Evolutionary conservation across 2,329 filamentous ascomycete genomes (phyloP).

Genomic region (Trichoderma sp.): DNA sequence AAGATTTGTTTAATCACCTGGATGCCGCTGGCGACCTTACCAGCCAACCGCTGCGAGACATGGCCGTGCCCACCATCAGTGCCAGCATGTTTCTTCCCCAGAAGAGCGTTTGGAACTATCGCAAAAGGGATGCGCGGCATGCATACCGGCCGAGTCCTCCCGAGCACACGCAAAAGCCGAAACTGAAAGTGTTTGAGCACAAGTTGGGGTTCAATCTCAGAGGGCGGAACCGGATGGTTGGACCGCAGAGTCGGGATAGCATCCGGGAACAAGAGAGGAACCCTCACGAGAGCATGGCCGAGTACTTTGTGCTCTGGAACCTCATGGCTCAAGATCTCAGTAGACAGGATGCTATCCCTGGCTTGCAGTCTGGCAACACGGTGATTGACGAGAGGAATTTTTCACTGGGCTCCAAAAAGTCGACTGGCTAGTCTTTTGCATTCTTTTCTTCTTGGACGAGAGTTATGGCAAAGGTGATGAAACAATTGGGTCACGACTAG

Average conservation of each 20-base stretch:
- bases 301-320: conserved; percentile 39
- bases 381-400: conserved; percentile 41
- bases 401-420: conserved; percentile 21
- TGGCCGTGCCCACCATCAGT: conserved; percentile 53
- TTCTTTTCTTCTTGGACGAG: neutral
- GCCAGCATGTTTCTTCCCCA: conserved; percentile 53
- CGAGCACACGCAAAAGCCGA: conserved; percentile 28
- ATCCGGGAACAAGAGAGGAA: conserved; percentile 15
- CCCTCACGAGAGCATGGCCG: conserved; percentile 28
- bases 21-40: conserved; percentile 49
- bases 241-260: conserved; percentile 7
- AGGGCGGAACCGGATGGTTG: neutral
- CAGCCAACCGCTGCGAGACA: conserved; percentile 46
- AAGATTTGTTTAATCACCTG: conserved; percentile 49
- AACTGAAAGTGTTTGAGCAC: conserved; percentile 19
- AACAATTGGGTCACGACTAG: neutral
- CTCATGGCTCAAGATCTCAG: conserved; percentile 38
- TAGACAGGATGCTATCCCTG: conserved; percentile 35
- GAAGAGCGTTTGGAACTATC: conserved; percentile 50
- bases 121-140: conserved; percentile 32
- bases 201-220: neutral
- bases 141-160: conserved; percentile 26
- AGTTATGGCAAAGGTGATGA: neutral
- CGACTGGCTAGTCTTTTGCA: neutral
- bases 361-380: conserved; percentile 39